Base-by-base conservation (phyloP, 2,329 filamentous ascomycete genomes). In the Cercospora citrullina region DNA sequence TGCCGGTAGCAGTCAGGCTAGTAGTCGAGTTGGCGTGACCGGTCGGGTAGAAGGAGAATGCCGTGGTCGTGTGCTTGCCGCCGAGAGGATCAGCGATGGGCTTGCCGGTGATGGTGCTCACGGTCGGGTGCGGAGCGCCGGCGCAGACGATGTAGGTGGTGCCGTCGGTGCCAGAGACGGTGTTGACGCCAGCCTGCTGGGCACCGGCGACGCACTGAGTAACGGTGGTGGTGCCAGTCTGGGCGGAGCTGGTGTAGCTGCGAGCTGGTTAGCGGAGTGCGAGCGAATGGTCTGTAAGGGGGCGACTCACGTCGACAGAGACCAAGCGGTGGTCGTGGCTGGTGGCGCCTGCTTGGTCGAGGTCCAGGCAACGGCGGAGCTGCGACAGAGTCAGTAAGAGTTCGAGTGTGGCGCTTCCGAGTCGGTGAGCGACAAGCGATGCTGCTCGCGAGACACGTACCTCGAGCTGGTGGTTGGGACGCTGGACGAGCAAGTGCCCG, bases 91-190 rank as follows among this genome's bases (percentile, higher is more conserved):
- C 55, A 59, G 60, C 63, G n/a, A 63, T 65, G 63, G 51, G 10
- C 23, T 59, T 63, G 61, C 55, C 42, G 36, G 57, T 39, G 57
- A 60, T 48, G 36, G 66, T 65, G 59, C 63, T 55, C 31, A 68
- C 39, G 23, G 64, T 64, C 53, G 67, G 67, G 53, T 59, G 63
- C 21, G 67, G 63, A 21, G 67, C 33, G 21, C 51, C 58, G 28
- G 63, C 63, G 42, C 67, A 68, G 53, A 60, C 64, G 28, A 64
- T 30, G 53, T 64, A 65, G 59, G 53, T 28, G 28, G 60, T 64
- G 39, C 67, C 67, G 33, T 65, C 33, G 23, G 59, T 18, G 21
- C 63, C 63, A 0, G 48, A 42, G 30, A 57, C 60, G 23, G 67
- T 65, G 30, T 63, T 48, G 63, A 68, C 21, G 18, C 67, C 67